Percentiles rank a stretch among this genome's conserved stretches.
Evolutionary conservation across 2,329 filamentous ascomycete genomes (phyloP).

Genomic region (Pseudogymnoascus destructans): DNA sequence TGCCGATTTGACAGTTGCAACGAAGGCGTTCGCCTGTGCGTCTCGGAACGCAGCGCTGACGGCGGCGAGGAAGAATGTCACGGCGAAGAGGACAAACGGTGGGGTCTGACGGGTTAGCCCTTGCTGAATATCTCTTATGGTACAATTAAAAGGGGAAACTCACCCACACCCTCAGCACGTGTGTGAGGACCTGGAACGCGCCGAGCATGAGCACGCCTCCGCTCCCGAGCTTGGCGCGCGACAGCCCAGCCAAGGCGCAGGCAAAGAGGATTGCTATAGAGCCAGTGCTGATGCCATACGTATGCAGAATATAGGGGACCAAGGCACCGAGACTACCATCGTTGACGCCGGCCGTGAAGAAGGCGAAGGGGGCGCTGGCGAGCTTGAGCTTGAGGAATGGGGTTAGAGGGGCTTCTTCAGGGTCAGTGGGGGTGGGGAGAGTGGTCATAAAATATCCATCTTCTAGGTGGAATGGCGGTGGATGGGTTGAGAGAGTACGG

Average conservation of each 20-base stretch:
- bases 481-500: background rate
- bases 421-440: background rate
- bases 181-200: constrained; percentile 40
- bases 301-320: constrained; percentile 47
- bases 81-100: constrained; percentile 42
- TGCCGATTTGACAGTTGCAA: constrained; percentile 35
- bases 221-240: constrained; percentile 38
- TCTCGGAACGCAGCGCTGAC: constrained; percentile 52
- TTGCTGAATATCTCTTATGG: background rate
- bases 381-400: constrained; percentile 31
- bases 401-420: background rate
- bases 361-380: constrained; percentile 43
- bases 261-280: constrained; percentile 39
- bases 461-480: background rate
- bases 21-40: constrained; percentile 49
- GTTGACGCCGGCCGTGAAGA: constrained; percentile 52
- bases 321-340: constrained; percentile 51
- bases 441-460: background rate
- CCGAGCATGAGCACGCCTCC: constrained; percentile 45
- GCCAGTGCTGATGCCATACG: constrained; percentile 40
- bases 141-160: background rate
- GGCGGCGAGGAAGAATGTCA: constrained; percentile 44
- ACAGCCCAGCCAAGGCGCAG: constrained; percentile 41
- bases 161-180: constrained; percentile 40
- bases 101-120: constrained; percentile 25